phyloP scores from a whole-genome alignment of 73 alveolate genomes.

The Paramecium caudatum region DNA sequence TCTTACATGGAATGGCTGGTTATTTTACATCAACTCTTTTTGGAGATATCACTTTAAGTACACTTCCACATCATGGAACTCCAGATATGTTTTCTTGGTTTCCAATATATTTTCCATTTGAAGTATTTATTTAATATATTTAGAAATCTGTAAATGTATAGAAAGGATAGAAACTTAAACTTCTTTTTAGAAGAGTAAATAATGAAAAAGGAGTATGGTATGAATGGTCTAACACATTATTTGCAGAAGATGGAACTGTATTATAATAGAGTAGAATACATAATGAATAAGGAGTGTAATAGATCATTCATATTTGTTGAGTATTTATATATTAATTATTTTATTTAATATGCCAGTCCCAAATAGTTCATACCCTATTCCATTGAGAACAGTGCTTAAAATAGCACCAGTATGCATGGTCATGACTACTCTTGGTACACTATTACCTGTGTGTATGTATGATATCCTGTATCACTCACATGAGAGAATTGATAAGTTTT shows the following conservation, averaged over 20 bases:
- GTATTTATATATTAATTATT: too few relatives aligned
- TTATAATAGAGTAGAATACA: conserved; percentile 78
- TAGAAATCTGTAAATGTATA: conserved; percentile 79
- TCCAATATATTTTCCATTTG: conserved; percentile 93
- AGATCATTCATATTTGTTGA: too few relatives aligned
- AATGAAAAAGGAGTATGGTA: conserved; percentile 89
- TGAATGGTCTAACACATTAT: conserved; percentile 86
- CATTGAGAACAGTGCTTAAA: conserved; percentile 72
- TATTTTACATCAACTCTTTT: conserved; percentile 85
- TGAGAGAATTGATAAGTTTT: conserved; percentile 76
- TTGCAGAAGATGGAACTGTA: conserved; percentile 44
- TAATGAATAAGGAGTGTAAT: conserved; percentile 87
- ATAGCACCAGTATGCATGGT: conserved; percentile 75
- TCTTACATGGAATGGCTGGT: conserved; percentile 90
- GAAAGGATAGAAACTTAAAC: conserved; percentile 75
- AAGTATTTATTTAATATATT: conserved; percentile 8
- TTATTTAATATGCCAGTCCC: conserved; percentile 56
- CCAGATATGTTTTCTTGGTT: conserved; percentile 92
- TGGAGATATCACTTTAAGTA: conserved; percentile 81
- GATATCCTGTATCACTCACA: conserved; percentile 72
- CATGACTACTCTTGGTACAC: conserved; percentile 60
- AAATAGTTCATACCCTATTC: conserved; percentile 70
- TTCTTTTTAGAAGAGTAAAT: conserved; percentile 82
- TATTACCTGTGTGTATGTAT: conserved; percentile 70
- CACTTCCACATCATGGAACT: conserved; percentile 84